phyloP scores from a whole-genome alignment of 2,329 filamentous ascomycete genomes.

The Aureobasidium namibiae region DNA sequence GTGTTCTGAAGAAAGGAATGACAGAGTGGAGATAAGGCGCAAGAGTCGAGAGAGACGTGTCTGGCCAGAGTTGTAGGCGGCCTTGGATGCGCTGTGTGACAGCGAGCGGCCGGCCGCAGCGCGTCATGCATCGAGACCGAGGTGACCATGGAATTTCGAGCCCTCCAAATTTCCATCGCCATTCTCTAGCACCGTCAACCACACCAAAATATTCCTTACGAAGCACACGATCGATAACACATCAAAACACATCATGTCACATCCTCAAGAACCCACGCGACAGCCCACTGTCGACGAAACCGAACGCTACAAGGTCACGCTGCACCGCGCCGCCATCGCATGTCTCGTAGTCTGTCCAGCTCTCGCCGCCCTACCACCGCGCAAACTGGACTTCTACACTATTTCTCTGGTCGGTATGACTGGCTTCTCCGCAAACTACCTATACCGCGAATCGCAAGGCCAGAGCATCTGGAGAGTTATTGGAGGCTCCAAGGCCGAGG shows the following conservation, averaged over 20 bases:
- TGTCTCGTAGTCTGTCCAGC: constrained; percentile 46
- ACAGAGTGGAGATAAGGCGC: background rate
- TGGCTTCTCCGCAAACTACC: constrained; percentile 42
- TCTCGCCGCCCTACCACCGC: constrained; percentile 49
- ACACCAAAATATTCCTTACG: background rate
- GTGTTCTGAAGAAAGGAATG: background rate
- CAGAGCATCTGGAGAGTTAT: constrained; percentile 28
- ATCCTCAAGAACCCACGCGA: constrained; percentile 20
- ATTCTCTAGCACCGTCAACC: background rate
- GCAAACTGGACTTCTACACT: constrained; percentile 55
- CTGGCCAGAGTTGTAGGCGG: background rate
- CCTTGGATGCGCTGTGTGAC: background rate
- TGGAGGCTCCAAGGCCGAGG: constrained; percentile 17
- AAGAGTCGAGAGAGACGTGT: background rate
- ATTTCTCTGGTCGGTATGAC: constrained; percentile 43
- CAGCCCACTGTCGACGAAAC: constrained; percentile 21
- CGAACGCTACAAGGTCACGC: constrained; percentile 12
- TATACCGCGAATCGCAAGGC: constrained; percentile 34
- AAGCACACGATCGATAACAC: background rate
- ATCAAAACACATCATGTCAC: constrained; percentile 18
- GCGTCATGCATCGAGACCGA: constrained; percentile 5
- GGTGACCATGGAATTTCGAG: background rate
- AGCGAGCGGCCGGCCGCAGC: background rate
- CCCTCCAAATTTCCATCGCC: background rate
- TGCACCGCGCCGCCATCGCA: constrained; percentile 41